Evolutionary conservation across 2,329 filamentous ascomycete genomes (phyloP).

Genomic region (Colletotrichum agaves): DNA sequence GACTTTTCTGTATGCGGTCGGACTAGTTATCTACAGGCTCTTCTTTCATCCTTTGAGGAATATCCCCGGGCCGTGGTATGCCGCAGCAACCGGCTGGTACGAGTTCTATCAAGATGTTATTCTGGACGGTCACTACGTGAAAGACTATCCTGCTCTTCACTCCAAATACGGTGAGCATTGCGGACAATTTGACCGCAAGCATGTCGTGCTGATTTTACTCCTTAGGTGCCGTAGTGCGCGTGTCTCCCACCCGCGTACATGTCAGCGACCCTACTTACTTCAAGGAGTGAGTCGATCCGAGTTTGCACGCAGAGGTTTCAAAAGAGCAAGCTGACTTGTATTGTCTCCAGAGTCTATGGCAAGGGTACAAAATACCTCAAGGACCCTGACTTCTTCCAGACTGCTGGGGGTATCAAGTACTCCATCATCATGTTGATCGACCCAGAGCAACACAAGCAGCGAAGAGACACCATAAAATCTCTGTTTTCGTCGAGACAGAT

Average conservation of each 20-base stretch:
- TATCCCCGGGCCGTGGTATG: conserved; percentile 45
- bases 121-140: conserved; percentile 10
- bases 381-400: conserved; percentile 8
- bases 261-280: conserved; percentile 5
- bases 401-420: conserved; percentile 7
- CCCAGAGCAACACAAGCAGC: conserved; percentile 6
- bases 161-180: conserved; percentile 7
- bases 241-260: conserved; percentile 2
- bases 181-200: no score
- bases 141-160: conserved; percentile 6
- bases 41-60: conserved; percentile 44
- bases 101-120: conserved; percentile 41
- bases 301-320: background rate
- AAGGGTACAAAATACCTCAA: conserved; percentile 8
- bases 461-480: conserved; percentile 6
- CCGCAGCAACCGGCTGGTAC: conserved; percentile 41
- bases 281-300: background rate
- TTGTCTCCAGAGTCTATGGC: background rate
- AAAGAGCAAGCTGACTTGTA: background rate
- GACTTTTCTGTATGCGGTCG: background rate
- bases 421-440: conserved; percentile 23
- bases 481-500: conserved; percentile 4
- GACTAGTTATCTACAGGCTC: conserved; percentile 40
- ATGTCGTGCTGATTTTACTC: background rate
- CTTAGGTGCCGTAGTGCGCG: background rate